Evolutionary conservation across 1,284 basidiomycete species (phyloP).

Genomic region (Leccinum cinnamomeum): DNA sequence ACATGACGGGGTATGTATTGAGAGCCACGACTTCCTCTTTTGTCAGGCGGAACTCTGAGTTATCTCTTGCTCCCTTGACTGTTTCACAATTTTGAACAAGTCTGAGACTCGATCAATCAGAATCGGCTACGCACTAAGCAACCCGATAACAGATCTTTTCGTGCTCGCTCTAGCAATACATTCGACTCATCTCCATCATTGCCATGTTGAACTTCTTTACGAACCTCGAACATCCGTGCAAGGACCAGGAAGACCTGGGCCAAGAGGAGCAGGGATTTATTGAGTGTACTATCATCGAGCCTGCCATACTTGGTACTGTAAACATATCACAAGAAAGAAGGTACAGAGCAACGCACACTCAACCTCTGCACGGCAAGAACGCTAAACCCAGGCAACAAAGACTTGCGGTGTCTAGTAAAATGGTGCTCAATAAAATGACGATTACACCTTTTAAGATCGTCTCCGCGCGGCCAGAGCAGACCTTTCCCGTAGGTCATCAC

Average conservation of each 20-base stretch:
- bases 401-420: slow-evolving; percentile 39
- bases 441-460: neutral
- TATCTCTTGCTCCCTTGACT: slow-evolving; percentile 40
- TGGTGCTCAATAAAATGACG: neutral
- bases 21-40: too few relatives aligned
- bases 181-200: slow-evolving; percentile 45
- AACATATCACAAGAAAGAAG: too few relatives aligned
- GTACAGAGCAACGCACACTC: too few relatives aligned
- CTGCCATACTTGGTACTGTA: too few relatives aligned
- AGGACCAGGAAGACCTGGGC: slow-evolving; percentile 44
- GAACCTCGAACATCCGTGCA: slow-evolving; percentile 35
- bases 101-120: neutral
- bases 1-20: too few relatives aligned
- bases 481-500: too few relatives aligned
- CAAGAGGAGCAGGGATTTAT: slow-evolving; percentile 38
- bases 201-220: slow-evolving; percentile 38
- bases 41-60: slow-evolving; percentile 9
- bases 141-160: slow-evolving; percentile 1
- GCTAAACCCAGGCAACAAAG: slow-evolving; percentile 12
- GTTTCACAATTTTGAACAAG: neutral
- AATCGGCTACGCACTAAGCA: slow-evolving; percentile 16
- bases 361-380: slow-evolving; percentile 1
- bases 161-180: slow-evolving; percentile 14
- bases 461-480: neutral
- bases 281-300: slow-evolving; percentile 8